These are phyloP conservation scores for Cercospora sp. DNA, from an alignment of 2,329 filamentous ascomycete species.

Conservation along the genomic window DNA sequence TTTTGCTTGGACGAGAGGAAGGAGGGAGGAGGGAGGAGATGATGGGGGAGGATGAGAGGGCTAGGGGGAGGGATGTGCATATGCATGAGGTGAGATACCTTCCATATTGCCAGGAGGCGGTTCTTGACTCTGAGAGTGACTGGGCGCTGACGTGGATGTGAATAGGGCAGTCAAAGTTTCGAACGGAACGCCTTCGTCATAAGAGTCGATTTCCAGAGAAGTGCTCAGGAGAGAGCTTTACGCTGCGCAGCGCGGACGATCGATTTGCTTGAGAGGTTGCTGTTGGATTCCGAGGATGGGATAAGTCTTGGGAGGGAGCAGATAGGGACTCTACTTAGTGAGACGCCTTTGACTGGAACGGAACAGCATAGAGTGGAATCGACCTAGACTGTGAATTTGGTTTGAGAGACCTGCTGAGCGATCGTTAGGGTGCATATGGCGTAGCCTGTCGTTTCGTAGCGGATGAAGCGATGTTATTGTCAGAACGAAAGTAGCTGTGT, in stretches of 20 bases:
- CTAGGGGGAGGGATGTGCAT: slow-evolving; percentile 12
- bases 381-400: background rate
- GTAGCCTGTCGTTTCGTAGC: background rate
- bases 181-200: slow-evolving; percentile 15
- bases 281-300: slow-evolving; percentile 1
- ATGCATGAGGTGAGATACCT: slow-evolving; percentile 9
- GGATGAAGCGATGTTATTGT: background rate
- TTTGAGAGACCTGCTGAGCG: background rate
- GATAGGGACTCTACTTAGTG: slow-evolving; percentile 10
- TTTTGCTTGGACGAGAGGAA: background rate
- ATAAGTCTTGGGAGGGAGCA: slow-evolving; percentile 11
- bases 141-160: background rate
- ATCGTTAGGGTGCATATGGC: background rate
- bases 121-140: too few relatives aligned
- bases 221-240: slow-evolving; percentile 10
- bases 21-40: background rate
- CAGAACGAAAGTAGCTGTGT: background rate
- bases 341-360: slow-evolving; percentile 13
- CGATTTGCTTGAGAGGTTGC: slow-evolving; percentile 6
- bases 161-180: slow-evolving; percentile 1
- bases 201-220: slow-evolving; percentile 17
- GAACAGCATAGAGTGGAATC: slow-evolving; percentile 12
- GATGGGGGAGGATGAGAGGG: slow-evolving; percentile 19
- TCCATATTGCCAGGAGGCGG: too few relatives aligned
- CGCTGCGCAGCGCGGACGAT: background rate